phyloP scores from a whole-genome alignment of 2,329 filamentous ascomycete genomes.

The Nigrospora sphaerica region DNA sequence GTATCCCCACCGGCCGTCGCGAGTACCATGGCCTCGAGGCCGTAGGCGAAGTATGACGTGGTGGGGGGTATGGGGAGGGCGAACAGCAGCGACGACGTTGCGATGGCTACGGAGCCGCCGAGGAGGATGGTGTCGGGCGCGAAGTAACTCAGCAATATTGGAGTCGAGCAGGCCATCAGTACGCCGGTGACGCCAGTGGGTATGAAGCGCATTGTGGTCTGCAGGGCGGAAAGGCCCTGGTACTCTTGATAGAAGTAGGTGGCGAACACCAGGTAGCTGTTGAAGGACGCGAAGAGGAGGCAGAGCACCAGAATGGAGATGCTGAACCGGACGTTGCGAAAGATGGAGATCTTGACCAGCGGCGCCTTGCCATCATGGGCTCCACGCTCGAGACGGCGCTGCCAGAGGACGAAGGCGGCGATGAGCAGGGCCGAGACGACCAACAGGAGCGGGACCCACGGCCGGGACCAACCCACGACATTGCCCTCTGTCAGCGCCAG shows the following conservation, averaged over 20 bases:
- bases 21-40: slow-evolving; percentile 34
- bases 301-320: slow-evolving; percentile 27
- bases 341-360: background rate
- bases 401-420: slow-evolving; percentile 29
- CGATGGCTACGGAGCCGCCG: background rate
- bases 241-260: slow-evolving; percentile 28
- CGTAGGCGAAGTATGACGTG: slow-evolving; percentile 33
- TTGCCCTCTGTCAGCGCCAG: slow-evolving; percentile 36
- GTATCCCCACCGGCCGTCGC: slow-evolving; percentile 32
- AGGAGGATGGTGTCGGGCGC: background rate
- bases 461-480: slow-evolving; percentile 32
- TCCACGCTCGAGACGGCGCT: slow-evolving; percentile 15
- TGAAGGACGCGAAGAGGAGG: slow-evolving; percentile 32
- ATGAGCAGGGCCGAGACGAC: slow-evolving; percentile 27
- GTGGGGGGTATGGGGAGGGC: slow-evolving; percentile 26
- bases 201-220: slow-evolving; percentile 33
- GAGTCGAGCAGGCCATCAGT: too few relatives aligned
- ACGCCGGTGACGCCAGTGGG: slow-evolving; percentile 4
- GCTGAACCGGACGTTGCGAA: background rate
- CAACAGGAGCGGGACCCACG: slow-evolving; percentile 31
- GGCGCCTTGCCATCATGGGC: background rate
- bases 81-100: too few relatives aligned
- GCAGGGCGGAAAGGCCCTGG: slow-evolving; percentile 28
- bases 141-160: background rate
- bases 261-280: slow-evolving; percentile 25